Evolutionary conservation across 2,329 filamentous ascomycete species (phyloP), one percentile per base, ranked within the genome.

Genomic region (Daldinia sp.): DNA sequence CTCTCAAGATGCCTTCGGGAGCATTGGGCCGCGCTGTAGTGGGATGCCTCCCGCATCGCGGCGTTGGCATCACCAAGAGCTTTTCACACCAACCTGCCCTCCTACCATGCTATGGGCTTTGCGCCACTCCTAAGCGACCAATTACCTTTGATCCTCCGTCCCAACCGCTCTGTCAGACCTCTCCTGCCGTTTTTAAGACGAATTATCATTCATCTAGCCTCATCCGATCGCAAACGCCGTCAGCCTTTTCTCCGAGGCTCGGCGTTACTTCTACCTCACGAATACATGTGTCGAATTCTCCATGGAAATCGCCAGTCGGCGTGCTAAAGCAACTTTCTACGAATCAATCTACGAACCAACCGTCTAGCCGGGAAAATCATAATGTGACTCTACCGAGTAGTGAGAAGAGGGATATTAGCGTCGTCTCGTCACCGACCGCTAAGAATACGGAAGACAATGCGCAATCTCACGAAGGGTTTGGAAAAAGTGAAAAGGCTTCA

Each of bases 401-500:
- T n/a, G 44, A 69, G 44, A 69, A 56, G 39, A 48, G 64, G 13
- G 65, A 63, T 2, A 53, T 65, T 5, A 60, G 50, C 9, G 53
- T 57, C 37, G 18, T 59, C 66, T 67, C 80, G 59, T 72, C 79
- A 23, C 75, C 78, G 59, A 76, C 78, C 53, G 73, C 76, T 10
- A 76, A 79, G 53, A 75, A 79, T 56, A 80, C 83, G 68, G 80
- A 85, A 66, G 79, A 79, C 55, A 65, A 80, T 33, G 81, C 82
- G 15, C 87, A 88, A 51, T 83, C 88, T 60, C 87, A 90, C 33
- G 81, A 84, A 65, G 88, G 85, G 23, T 93, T 94, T 77, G 86
- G 86, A 71, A 85, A 88, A 74, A 94, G 93, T 65, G 95, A 97
- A 78, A 95, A 91, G 80, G 96, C 94, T 37, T 88, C 90, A 12